Base-by-base conservation (phyloP, 1,284 basidiomycete genomes). In the Trichosporon sp. region DNA sequence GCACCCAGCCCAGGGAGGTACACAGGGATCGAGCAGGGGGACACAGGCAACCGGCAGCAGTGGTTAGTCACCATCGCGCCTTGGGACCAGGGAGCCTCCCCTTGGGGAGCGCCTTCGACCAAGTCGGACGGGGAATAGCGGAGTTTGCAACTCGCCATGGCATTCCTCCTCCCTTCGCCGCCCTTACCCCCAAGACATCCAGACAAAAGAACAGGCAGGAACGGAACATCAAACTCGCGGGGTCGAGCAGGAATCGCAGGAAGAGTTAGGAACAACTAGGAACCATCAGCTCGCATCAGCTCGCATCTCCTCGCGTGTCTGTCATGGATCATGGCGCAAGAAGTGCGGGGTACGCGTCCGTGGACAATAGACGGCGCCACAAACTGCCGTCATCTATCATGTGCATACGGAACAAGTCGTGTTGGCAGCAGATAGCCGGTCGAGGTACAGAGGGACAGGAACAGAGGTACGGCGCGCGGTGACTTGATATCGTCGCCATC, bases 51-150 rank as follows among this genome's bases (percentile, higher is more conserved):
- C 21, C 18, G 44, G 21, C 15, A 13, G 18, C 6, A 18, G 29
- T 31, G 56, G 56, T 60, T 60, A 60, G 56, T 60, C 56, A 60
- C 56, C 56, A 60, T 58, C 53, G 27, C 53, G 53, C 25, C 56
- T 13, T n/a, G 4, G 12, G 35, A 15, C 12, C 18, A 15, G 12
- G 35, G 35, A 38, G 1, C 12, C n/a, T n/a, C n/a, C n/a, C 12
- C 35, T 38, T 11, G 35, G 35, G 35, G 35, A 38, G 35, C 35
- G 35, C 35, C 35, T 42, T 18, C 11, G 35, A 4, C 35, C 35
- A 13, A 15, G 5, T 29, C 56, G 56, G 29, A 60, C 56, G 56
- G 56, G 56, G 29, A 32, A 31, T 31, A 60, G 56, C 56, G 56
- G 56, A 31, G 56, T 58, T 58, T 58, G 27, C 4, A 2, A 11